A percentile compares a stretch with the other conserved stretches of the same genome.
Evolutionary conservation across 1,284 basidiomycete species (phyloP).

Genomic region (Irpex sp.): DNA sequence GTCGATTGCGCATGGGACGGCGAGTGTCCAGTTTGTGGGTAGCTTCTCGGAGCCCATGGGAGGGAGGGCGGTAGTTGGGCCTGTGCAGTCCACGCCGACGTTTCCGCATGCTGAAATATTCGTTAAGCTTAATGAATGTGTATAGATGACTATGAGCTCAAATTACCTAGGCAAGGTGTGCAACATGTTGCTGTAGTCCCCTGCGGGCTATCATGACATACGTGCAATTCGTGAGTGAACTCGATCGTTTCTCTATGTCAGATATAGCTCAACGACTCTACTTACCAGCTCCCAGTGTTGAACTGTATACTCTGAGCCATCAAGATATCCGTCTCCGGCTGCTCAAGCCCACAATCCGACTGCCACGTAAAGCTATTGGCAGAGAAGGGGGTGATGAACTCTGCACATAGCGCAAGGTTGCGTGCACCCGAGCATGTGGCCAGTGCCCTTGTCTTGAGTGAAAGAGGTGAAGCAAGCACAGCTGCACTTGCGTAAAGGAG

Average conservation of each 20-base stretch:
- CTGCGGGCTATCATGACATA: background rate
- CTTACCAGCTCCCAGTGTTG: slow-evolving; percentile 8
- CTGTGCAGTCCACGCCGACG: slow-evolving; percentile 9
- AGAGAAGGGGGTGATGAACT: slow-evolving; percentile 11
- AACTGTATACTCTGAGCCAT: slow-evolving; percentile 10
- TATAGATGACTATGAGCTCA: background rate
- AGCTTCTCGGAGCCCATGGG: slow-evolving; percentile 1
- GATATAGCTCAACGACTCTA: no score
- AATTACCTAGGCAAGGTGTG: slow-evolving; percentile 10
- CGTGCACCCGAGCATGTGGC: slow-evolving; percentile 7
- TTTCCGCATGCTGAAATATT: slow-evolving; percentile 8
- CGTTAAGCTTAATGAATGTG: no score
- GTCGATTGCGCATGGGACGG: slow-evolving; percentile 20
- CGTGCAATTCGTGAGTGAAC: background rate
- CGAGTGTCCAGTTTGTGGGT: slow-evolving; percentile 14
- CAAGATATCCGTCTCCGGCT: slow-evolving; percentile 6
- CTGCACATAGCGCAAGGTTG: slow-evolving; percentile 9
- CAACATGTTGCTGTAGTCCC: slow-evolving; percentile 10
- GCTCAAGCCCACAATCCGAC: slow-evolving; percentile 4
- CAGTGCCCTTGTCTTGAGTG: background rate
- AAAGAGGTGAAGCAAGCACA: background rate
- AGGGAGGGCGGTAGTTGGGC: background rate
- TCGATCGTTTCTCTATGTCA: background rate
- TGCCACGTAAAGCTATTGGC: slow-evolving; percentile 5
- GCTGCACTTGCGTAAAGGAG: background rate